Percentiles rank a stretch among this genome's conserved stretches.
Evolutionary conservation across 768 basidiomycete species (phyloP).

Genomic region (Tulasnella sp.): DNA sequence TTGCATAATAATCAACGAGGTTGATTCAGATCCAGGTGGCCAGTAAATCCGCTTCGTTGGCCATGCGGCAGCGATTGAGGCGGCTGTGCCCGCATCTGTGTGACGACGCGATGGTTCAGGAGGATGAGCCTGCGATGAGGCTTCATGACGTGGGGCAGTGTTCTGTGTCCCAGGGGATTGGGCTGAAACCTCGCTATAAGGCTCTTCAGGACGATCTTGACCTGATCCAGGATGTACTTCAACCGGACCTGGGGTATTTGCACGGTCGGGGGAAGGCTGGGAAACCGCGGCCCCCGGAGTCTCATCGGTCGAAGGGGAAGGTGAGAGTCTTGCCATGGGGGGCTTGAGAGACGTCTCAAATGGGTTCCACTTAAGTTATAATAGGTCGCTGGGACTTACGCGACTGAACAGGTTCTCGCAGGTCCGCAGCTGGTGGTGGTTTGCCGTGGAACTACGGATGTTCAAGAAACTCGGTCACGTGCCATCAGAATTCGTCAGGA

Average conservation of each 20-base stretch:
- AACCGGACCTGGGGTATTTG: not conserved
- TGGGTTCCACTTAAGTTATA: not conserved
- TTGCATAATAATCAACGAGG: conserved; percentile 52
- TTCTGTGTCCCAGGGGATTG: not conserved
- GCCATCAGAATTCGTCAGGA: not conserved
- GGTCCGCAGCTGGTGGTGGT: not conserved
- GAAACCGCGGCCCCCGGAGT: not conserved
- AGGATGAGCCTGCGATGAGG: not conserved
- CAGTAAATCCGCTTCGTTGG: conserved; percentile 49
- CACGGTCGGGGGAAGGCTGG: not conserved
- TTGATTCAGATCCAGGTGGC: conserved; percentile 44
- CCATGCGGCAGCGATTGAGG: conserved; percentile 15
- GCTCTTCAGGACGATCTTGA: not conserved
- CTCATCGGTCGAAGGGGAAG: not conserved
- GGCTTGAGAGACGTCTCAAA: not conserved
- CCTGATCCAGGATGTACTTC: not conserved
- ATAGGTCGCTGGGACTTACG: not conserved
- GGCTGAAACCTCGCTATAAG: not conserved
- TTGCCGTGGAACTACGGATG: not conserved
- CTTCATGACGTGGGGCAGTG: not conserved
- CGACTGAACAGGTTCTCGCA: not conserved
- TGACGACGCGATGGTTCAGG: not conserved
- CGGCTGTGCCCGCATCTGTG: not conserved
- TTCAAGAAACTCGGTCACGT: not conserved
- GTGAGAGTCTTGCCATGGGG: not conserved